Evolutionary conservation across 2,329 filamentous ascomycete species (phyloP).

Genomic region (Metarhizium album): DNA sequence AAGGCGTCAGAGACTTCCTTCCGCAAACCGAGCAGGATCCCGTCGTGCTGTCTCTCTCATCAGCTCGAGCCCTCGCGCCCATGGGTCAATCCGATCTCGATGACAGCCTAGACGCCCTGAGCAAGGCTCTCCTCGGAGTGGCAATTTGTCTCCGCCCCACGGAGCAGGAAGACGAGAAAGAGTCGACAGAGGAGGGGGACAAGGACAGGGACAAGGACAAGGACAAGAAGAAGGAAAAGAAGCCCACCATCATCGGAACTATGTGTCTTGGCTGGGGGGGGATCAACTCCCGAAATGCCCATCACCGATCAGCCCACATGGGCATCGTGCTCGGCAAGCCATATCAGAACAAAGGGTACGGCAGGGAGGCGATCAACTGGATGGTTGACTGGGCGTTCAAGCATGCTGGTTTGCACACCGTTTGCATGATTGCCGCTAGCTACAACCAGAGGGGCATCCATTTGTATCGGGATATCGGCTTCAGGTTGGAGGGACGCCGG

Average conservation of each 20-base stretch:
- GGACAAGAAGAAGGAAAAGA: constrained; percentile 2
- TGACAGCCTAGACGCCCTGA: constrained; percentile 4
- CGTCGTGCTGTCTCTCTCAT: constrained; percentile 8
- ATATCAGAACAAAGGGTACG: constrained; percentile 31
- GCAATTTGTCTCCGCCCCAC: constrained; percentile 11
- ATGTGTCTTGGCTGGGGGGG: constrained; percentile 12
- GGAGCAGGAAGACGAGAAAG: background rate
- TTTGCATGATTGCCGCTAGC: constrained; percentile 28
- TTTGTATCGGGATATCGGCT: constrained; percentile 34
- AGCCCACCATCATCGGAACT: constrained; percentile 10
- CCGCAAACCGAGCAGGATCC: constrained; percentile 9
- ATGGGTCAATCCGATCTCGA: constrained; percentile 8
- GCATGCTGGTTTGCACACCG: constrained; percentile 30
- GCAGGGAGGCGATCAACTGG: constrained; percentile 35
- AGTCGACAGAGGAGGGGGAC: background rate
- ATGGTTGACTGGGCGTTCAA: constrained; percentile 34
- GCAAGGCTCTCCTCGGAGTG: constrained; percentile 12
- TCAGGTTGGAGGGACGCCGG: constrained; percentile 29
- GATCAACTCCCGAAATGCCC: constrained; percentile 5
- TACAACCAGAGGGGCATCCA: constrained; percentile 31
- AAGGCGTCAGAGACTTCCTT: constrained; percentile 9
- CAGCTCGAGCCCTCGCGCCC: constrained; percentile 5
- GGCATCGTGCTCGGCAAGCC: constrained; percentile 23
- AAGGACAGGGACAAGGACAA: constrained; percentile 2
- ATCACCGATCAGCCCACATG: constrained; percentile 16